Evolutionary conservation across 139 green algal genomes (phyloP), one percentile per base, ranked within the genome.

Genomic region (Chlorella sp.): DNA sequence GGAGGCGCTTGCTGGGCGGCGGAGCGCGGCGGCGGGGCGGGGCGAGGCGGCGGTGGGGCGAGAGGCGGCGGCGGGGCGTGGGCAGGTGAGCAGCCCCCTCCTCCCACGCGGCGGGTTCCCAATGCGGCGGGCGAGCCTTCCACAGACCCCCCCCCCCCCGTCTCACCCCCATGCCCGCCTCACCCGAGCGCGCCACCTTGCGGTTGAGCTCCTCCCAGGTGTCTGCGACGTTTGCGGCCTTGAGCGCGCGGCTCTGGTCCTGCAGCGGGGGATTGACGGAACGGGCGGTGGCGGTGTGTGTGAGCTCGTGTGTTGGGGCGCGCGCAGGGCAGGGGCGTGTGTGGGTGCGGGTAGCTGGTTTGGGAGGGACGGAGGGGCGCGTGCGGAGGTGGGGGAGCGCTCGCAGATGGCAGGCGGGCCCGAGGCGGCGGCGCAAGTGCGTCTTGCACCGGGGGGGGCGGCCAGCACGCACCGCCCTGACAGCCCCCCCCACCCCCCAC

Each of bases 141-240:
- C 25, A 36, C 12, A 25, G 35, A 27, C 17, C 5, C n/a, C 9
- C 12, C 29, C 61, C 11, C 12, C 12, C 62, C 29, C 42, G 38
- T 43, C 33, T 25, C 69, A 53, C 8, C 42, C 71, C 56, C 43
- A 68, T 1, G 45, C 17, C n/a, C n/a, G n/a, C n/a, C n/a, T n/a
- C n/a, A n/a, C n/a, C n/a, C 23, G 61, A 67, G 29, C 89, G 74
- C 19, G 88, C 88, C 53, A 93, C 67, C 77, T 80, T 72, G 48
- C 67, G 73, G 84, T 95, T 93, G 41, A 95, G 82, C 58, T 87
- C 77, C 33, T 80, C 35, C 53, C 82, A 79, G 3, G 74, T 79
- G 40, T 83, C 83, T 45, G 90, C 88, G 66, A 91, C 74, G 68
- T 93, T 96, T 41, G 73, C 76, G 0, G 88, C 77, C 14, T 82